Percentiles rank a stretch among this genome's conserved stretches.
Evolutionary conservation across 164 flowering plant genomes (phyloP).

Genomic region (Umbellularia californica): DNA sequence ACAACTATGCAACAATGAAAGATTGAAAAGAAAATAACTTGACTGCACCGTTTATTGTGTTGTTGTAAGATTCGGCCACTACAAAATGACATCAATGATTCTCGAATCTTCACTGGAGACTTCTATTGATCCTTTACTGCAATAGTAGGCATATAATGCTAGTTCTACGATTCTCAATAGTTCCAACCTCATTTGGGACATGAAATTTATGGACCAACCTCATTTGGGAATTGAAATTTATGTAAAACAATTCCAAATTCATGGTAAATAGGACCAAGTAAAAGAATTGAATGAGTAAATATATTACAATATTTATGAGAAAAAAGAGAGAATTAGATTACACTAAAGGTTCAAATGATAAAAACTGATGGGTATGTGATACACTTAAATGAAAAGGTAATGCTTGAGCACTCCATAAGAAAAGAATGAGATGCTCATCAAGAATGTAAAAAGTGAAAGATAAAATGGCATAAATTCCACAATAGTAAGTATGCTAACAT

Average conservation of each 20-base stretch:
- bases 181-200: constrained; percentile 62
- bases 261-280: background rate
- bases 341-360: background rate
- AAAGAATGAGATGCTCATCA: constrained; percentile 54
- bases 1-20: too few relatives aligned
- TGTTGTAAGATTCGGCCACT: constrained; percentile 5
- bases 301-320: too few relatives aligned
- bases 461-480: constrained; percentile 52
- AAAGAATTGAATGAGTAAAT: background rate
- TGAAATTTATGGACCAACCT: too few relatives aligned
- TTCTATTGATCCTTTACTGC: constrained; percentile 29
- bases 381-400: constrained; percentile 22
- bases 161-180: constrained; percentile 64
- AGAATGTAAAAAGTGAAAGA: constrained; percentile 51
- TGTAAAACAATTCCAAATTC: background rate
- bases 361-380: background rate
- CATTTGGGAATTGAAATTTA: constrained; percentile 58
- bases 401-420: constrained; percentile 42
- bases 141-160: constrained; percentile 50
- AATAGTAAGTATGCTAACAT: background rate
- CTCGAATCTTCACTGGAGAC: background rate
- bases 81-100: constrained; percentile 55
- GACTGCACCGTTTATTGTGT: too few relatives aligned
- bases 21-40: too few relatives aligned
- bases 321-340: too few relatives aligned